These are phyloP conservation scores for Sporothrix mexicana DNA, from an alignment of 2,329 filamentous ascomycete genomes.

Conservation along the genomic window DNA sequence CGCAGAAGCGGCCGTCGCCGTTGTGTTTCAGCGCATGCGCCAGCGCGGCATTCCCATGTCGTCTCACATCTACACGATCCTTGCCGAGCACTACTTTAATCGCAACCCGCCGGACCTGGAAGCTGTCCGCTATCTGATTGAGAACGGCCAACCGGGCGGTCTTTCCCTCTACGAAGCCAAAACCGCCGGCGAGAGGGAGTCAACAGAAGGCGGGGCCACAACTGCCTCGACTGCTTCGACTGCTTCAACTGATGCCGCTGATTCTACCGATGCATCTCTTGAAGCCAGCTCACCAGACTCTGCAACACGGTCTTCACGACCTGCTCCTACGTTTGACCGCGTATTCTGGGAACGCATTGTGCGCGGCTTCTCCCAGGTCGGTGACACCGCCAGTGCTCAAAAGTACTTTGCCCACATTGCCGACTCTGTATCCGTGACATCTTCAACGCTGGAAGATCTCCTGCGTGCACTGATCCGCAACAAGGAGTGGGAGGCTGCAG, in stretches of 20 bases:
- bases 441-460: slow-evolving; percentile 52
- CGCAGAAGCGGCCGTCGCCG: slow-evolving; percentile 58
- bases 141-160: slow-evolving; percentile 48
- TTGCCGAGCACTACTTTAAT: slow-evolving; percentile 70
- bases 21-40: slow-evolving; percentile 68
- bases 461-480: slow-evolving; percentile 44
- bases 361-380: slow-evolving; percentile 65
- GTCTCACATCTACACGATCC: slow-evolving; percentile 74
- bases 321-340: slow-evolving; percentile 53
- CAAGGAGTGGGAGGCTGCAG: slow-evolving; percentile 39
- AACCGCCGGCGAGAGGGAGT: neutral
- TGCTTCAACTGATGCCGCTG: neutral
- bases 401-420: slow-evolving; percentile 55
- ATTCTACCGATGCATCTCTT: neutral
- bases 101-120: slow-evolving; percentile 62
- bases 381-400: slow-evolving; percentile 58
- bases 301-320: too few relatives aligned
- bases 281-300: neutral
- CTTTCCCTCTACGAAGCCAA: neutral
- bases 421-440: slow-evolving; percentile 49
- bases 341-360: slow-evolving; percentile 75
- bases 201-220: too few relatives aligned
- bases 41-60: slow-evolving; percentile 58
- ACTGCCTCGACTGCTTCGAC: too few relatives aligned
- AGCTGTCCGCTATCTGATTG: slow-evolving; percentile 65